Evolutionary conservation across 1,139 yeast species (phyloP).

Genomic region (Taphrina betulina): DNA sequence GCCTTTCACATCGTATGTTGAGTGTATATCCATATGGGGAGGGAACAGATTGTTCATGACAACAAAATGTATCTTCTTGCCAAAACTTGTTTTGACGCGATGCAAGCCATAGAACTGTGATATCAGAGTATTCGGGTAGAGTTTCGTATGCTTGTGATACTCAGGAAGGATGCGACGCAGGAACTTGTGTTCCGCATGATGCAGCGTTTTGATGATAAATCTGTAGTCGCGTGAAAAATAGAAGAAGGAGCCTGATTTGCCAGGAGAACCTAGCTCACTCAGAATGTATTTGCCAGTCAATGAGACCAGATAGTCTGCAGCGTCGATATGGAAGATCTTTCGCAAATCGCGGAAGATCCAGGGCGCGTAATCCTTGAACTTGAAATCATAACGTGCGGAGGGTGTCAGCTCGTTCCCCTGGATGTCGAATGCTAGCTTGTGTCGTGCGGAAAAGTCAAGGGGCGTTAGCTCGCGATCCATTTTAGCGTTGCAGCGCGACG

Average conservation of each 20-base stretch:
- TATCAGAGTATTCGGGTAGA: constrained; percentile 81
- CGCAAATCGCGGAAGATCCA: constrained; percentile 88
- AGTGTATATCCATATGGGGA: constrained; percentile 83
- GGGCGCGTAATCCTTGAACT: constrained; percentile 94
- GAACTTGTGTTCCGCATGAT: constrained; percentile 86
- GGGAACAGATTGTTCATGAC: constrained; percentile 98
- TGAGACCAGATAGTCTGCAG: constrained; percentile 91
- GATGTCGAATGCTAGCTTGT: constrained; percentile 80
- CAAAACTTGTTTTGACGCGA: constrained; percentile 83
- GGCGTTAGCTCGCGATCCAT: constrained; percentile 70
- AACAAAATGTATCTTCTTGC: constrained; percentile 83
- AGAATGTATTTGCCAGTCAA: constrained; percentile 89
- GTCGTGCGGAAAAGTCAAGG: constrained; percentile 66
- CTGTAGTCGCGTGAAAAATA: constrained; percentile 91
- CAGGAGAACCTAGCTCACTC: constrained; percentile 92
- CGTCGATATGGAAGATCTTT: constrained; percentile 77
- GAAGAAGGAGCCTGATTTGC: constrained; percentile 94
- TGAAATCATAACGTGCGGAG: constrained; percentile 89
- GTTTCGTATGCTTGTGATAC: constrained; percentile 76
- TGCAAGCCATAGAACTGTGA: constrained; percentile 96
- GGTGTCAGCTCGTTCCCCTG: constrained; percentile 91
- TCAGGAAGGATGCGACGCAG: constrained; percentile 70
- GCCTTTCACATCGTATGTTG: constrained; percentile 89
- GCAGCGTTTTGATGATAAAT: constrained; percentile 93
- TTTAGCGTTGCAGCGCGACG: constrained; percentile 80